Percentiles rank a stretch among this genome's conserved stretches.
These are phyloP conservation scores for Umbellularia californica DNA, from an alignment of 164 flowering plant genomes.

Conservation along the genomic window DNA sequence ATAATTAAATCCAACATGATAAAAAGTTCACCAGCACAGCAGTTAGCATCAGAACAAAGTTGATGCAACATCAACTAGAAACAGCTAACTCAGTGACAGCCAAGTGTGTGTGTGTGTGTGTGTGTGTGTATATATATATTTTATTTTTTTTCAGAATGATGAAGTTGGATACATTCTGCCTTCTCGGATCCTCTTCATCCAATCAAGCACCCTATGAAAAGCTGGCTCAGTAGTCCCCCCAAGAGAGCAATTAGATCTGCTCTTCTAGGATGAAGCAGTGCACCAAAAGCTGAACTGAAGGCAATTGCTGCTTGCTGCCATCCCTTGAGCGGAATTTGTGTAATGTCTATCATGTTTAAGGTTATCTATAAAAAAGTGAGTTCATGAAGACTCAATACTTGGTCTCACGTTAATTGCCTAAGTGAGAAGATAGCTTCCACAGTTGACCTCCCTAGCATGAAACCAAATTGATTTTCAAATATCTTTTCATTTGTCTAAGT, in stretches of 20 bases:
- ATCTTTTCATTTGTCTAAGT: too few relatives aligned
- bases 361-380: too few relatives aligned
- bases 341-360: conserved; percentile 35
- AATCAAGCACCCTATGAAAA: conserved; percentile 72
- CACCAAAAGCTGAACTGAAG: conserved; percentile 83
- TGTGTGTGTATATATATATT: too few relatives aligned
- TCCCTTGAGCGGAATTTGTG: conserved; percentile 48
- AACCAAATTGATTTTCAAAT: too few relatives aligned
- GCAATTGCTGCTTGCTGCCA: conserved; percentile 96
- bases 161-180: conserved; percentile 52
- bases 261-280: conserved; percentile 77
- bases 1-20: not conserved
- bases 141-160: not conserved
- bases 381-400: too few relatives aligned
- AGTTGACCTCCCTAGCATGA: too few relatives aligned
- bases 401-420: too few relatives aligned
- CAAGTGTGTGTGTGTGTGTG: not conserved
- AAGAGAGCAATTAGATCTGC: conserved; percentile 90
- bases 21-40: not conserved
- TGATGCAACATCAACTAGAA: not conserved
- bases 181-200: conserved; percentile 80
- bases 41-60: not conserved
- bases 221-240: conserved; percentile 97
- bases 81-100: not conserved
- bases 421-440: too few relatives aligned